A percentile compares a stretch with the other conserved stretches of the same genome.
phyloP scores from a whole-genome alignment of 129 eudicot species.

The Mikania micrantha region DNA sequence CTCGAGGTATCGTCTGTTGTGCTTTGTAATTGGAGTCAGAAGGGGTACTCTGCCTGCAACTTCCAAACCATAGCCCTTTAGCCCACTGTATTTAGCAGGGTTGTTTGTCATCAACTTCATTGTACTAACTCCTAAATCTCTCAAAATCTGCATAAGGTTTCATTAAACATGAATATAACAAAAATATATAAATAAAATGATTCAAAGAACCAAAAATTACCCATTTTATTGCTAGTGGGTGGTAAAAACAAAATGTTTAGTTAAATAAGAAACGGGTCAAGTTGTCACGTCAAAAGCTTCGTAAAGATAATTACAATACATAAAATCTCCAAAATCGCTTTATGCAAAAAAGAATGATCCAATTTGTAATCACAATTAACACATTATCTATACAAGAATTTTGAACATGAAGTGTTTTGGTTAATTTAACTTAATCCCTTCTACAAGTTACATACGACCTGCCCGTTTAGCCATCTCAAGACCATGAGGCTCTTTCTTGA shows the following conservation, averaged over 20 bases:
- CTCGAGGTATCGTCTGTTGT: slow-evolving; percentile 80
- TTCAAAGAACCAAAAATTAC: background rate
- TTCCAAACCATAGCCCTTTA: slow-evolving; percentile 89
- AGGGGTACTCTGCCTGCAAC: slow-evolving; percentile 87
- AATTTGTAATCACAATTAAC: background rate
- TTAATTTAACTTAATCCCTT: no score
- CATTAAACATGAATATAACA: background rate
- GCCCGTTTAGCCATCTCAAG: no score
- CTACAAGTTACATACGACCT: no score
- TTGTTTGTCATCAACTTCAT: slow-evolving; percentile 98
- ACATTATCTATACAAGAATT: background rate
- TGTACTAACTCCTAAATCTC: slow-evolving; percentile 94
- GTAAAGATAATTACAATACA: background rate
- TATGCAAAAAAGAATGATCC: no score
- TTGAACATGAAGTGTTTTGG: background rate
- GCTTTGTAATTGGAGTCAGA: slow-evolving; percentile 70
- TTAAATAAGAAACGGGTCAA: background rate
- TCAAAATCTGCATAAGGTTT: slow-evolving; percentile 53
- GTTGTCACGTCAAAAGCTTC: background rate
- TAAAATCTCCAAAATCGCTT: no score
- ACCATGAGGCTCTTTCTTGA: no score
- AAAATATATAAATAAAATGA: background rate
- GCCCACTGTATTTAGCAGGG: slow-evolving; percentile 92
- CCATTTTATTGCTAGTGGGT: background rate
- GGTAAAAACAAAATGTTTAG: background rate